Evolutionary conservation across 2,329 filamentous ascomycete species (phyloP), one percentile per base, ranked within the genome.

Genomic region (Aureobasidium sp.): DNA sequence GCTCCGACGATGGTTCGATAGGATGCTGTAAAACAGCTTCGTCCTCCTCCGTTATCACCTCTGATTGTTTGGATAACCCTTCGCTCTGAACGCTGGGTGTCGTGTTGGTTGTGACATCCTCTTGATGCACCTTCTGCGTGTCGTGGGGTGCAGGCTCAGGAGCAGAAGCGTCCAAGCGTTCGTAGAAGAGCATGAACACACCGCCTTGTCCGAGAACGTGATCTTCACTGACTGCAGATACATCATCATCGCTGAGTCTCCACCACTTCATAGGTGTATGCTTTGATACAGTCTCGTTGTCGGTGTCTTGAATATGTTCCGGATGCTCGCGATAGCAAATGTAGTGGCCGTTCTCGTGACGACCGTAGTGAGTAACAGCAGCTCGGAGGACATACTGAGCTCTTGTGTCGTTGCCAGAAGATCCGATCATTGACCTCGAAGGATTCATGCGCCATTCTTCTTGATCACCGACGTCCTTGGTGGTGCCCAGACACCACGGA

Each of bases 111-210:
- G 13, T 10, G 15, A 6, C 11, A 2, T n/a, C n/a, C 15, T 55
- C 51, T 10, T 29, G 51, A 10, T 42, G 25, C 13, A 21, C 17
- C n/a, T 4, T 27, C 10, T 43, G n/a, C 8, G 23, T 17, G 10
- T 11, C 4, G 21, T 40, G 21, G 1, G 51, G 8, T 31, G 17
- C 3, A 17, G 19, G 19, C 11, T 27, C 40, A 46, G 25, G 43
- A 1, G 33, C 33, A 25, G 55, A 9, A 43, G n/a, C 17, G 10
- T 62, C 49, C 7, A 62, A 5, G 10, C 83, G 84, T 70, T 99
- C 93, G 71, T 97, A 99, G 72, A 97, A 97, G 0, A 97, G 81
- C 93, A 99, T 97, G 70, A 97, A 97, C 0, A 92, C 93, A 1
- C 90, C 90, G 0, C 85, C 85, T 66, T 95, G 87, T 2, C 79